Percentiles rank a stretch among this genome's conserved stretches.
Conservation (phyloP, 768 basidiomycete species). For the Pholiota microspora region DNA sequence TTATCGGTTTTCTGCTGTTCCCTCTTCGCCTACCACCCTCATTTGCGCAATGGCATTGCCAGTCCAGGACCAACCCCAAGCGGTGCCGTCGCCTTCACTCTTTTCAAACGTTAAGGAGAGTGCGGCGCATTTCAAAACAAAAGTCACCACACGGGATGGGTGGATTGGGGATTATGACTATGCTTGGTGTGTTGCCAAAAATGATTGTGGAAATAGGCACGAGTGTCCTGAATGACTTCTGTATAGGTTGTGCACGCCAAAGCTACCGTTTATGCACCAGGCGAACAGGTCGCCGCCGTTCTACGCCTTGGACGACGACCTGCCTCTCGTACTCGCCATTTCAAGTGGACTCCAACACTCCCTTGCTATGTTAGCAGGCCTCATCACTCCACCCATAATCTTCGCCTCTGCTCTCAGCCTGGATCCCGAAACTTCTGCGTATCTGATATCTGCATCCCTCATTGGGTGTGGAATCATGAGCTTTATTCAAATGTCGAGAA, state of each 20-base stretch:
- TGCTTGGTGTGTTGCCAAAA: slow-evolving; percentile 36
- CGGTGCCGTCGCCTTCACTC: slow-evolving; percentile 11
- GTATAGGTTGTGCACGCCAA: slow-evolving; percentile 62
- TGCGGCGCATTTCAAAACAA: slow-evolving; percentile 24
- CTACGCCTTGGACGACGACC: slow-evolving; percentile 68
- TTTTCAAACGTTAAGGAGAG: slow-evolving; percentile 13
- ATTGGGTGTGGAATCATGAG: slow-evolving; percentile 82
- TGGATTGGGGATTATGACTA: slow-evolving; percentile 90
- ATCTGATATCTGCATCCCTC: slow-evolving; percentile 79
- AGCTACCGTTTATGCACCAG: slow-evolving; percentile 53
- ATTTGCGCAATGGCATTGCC: slow-evolving; percentile 12
- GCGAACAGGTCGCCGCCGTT: slow-evolving; percentile 57
- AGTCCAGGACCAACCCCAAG: slow-evolving; percentile 13
- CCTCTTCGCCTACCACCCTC: neutral
- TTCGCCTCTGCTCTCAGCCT: slow-evolving; percentile 64
- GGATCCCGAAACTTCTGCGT: slow-evolving; percentile 57
- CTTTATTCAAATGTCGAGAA: slow-evolving; percentile 74
- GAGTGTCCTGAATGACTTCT: neutral
- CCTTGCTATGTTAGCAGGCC: slow-evolving; percentile 79
- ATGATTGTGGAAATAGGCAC: neutral
- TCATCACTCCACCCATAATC: slow-evolving; percentile 84
- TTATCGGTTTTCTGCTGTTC: neutral
- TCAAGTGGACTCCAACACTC: slow-evolving; percentile 74
- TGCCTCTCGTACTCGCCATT: slow-evolving; percentile 73
- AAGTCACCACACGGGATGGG: slow-evolving; percentile 49